phyloP scores from a whole-genome alignment of 2,329 filamentous ascomycete genomes.

The Cordyceps pruinosa region DNA sequence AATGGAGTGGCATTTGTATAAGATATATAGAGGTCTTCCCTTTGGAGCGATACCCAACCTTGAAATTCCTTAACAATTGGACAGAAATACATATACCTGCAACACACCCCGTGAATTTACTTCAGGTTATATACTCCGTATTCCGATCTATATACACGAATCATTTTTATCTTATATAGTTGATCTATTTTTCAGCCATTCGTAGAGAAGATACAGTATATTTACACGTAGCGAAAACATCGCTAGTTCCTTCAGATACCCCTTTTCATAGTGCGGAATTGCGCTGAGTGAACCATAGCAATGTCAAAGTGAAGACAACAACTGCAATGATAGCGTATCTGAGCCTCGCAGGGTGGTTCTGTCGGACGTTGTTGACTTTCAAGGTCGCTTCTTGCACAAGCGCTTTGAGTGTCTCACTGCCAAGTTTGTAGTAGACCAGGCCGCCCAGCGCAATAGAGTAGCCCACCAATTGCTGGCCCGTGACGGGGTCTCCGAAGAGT shows the following conservation, averaged over 20 bases:
- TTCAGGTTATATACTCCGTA: no score
- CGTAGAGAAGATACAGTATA: no score
- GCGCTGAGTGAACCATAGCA: background rate
- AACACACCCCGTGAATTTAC: no score
- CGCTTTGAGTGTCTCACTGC: conserved; percentile 24
- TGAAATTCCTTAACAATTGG: no score
- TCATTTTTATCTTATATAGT: no score
- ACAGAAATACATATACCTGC: no score
- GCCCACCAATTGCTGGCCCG: conserved; percentile 71
- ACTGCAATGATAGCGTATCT: background rate
- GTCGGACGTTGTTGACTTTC: background rate
- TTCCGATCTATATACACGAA: no score
- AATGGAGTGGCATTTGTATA: background rate
- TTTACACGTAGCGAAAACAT: no score
- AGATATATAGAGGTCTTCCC: background rate
- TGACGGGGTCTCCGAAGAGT: conserved; percentile 72
- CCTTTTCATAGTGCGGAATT: background rate
- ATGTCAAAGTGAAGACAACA: background rate
- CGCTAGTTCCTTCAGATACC: no score
- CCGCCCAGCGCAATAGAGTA: conserved; percentile 74
- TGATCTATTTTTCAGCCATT: no score
- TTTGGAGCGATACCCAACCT: no score
- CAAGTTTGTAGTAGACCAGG: conserved; percentile 78
- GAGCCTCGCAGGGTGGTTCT: background rate
- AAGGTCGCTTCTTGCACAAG: background rate